Evolutionary conservation across 2,329 filamentous ascomycete species (phyloP).

Genomic region (Aspergillus sojae): DNA sequence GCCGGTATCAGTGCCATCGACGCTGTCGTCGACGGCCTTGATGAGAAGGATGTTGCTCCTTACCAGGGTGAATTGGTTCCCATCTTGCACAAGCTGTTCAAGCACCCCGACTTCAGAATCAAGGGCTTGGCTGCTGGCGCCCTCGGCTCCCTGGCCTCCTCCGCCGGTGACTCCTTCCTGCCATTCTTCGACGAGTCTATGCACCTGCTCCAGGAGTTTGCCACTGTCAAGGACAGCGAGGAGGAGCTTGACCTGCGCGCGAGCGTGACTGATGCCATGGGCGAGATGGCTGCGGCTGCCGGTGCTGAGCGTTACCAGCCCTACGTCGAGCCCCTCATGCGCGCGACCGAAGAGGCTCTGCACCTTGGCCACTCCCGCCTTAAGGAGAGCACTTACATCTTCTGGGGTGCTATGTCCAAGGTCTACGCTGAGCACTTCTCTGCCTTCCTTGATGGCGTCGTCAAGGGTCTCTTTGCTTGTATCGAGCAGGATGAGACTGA

Average conservation of each 20-base stretch:
- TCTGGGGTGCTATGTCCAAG: constrained; percentile 93
- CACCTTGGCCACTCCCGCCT: constrained; percentile 85
- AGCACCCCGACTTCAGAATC: constrained; percentile 82
- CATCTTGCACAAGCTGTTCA: constrained; percentile 80
- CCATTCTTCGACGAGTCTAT: constrained; percentile 93
- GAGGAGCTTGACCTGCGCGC: constrained; percentile 89
- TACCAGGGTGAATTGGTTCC: constrained; percentile 84
- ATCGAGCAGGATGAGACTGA: constrained; percentile 88
- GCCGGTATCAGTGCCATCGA: constrained; percentile 89
- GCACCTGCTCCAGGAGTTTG: constrained; percentile 81
- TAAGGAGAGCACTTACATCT: constrained; percentile 93
- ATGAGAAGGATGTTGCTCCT: constrained; percentile 75
- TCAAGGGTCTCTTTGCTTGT: constrained; percentile 71
- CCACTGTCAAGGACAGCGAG: constrained; percentile 82
- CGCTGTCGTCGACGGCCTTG: constrained; percentile 73
- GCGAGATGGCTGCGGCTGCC: constrained; percentile 87
- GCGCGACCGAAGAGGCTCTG: constrained; percentile 87
- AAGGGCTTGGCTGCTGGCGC: constrained; percentile 88
- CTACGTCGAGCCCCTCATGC: constrained; percentile 88
- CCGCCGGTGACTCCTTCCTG: constrained; percentile 78
- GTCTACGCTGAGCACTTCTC: constrained; percentile 74
- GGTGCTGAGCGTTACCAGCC: constrained; percentile 85
- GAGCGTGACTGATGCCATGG: constrained; percentile 88
- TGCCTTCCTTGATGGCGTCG: constrained; percentile 50
- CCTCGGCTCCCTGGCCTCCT: constrained; percentile 85